Base-by-base conservation (phyloP, 192 early-diverging fungal species). In the Entomortierella parvispora region DNA sequence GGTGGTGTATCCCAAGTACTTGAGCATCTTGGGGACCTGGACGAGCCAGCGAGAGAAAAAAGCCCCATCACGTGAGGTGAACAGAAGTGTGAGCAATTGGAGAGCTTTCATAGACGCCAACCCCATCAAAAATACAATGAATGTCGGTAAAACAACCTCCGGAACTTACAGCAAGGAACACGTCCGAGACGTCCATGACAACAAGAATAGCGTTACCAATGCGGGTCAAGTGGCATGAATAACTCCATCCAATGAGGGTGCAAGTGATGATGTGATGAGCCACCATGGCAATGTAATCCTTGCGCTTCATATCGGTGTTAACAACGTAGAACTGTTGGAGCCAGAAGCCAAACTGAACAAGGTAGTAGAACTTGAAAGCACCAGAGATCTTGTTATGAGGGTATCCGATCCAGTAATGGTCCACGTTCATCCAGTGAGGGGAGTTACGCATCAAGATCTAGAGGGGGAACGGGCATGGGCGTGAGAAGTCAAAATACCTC, bases 191-290 rank as follows among this genome's bases (percentile, higher is more conserved):
- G 76, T 95, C 94, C 90, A 94, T 91, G 71, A 83, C 84, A 51
- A 87, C 85, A 53, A 95, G 75, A 23, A 93, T 85, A 51, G 89
- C 90, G 58, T 94, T 91, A n/a, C 94, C 94, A 57, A 94, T 85
- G 25, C 90, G 88, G 10, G 89, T 91, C 55, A 85, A 93, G 69
- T 94, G 89, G 65, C 74, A 83, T 47, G 68, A 85, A 65, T 94
- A 90, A 14, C 89, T 90, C 55, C 82, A 71, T 46, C 83, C 84
- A 28, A 94, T 79, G 25, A 95, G 75, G 0, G 83, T 80, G 53
- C 87, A 88, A 18, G 94, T 94, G 20, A 95, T 89, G 26, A 92
- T 71, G 71, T 95, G 93, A 79, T 95, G 94, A 10, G 85, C 57
- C 37, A 88, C 50, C 91, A 92, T 92, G 59, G 84, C 90, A 33